Conservation (phyloP, 495 filamentous ascomycete species). For the Penicillium antarcticum region DNA sequence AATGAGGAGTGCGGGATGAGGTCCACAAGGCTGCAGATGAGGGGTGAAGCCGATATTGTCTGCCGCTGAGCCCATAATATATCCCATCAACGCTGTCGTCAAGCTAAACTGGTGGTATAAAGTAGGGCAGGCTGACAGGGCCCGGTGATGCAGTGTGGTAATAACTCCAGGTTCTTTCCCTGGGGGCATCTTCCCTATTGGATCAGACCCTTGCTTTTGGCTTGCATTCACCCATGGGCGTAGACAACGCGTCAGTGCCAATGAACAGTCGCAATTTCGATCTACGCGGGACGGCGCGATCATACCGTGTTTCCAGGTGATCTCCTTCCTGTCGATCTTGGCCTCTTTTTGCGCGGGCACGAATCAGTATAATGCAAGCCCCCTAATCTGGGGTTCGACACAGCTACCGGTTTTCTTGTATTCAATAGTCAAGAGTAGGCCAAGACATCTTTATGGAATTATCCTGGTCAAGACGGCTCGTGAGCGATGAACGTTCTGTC, state of each 20-base stretch:
- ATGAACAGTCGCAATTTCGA: not conserved
- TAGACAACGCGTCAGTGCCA: constrained; percentile 4
- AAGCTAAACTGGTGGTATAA: not conserved
- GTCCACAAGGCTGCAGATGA: constrained; percentile 9
- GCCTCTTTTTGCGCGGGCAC: constrained; percentile 5
- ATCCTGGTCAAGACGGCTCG: not conserved
- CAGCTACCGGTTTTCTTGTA: not conserved
- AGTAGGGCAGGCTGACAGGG: constrained; percentile 23
- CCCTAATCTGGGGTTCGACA: not conserved
- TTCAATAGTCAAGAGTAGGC: not conserved
- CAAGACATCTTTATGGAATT: not conserved
- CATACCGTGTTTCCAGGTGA: constrained; percentile 22
- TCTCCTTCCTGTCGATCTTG: constrained; percentile 10
- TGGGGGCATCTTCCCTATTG: constrained; percentile 2
- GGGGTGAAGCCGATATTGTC: not conserved
- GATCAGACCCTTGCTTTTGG: not conserved
- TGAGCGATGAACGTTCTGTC: not conserved
- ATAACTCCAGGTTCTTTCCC: constrained; percentile 6
- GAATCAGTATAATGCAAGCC: not conserved
- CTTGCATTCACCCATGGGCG: constrained; percentile 14
- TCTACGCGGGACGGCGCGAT: constrained; percentile 11
- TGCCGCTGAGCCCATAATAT: constrained; percentile 9
- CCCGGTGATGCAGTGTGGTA: constrained; percentile 20
- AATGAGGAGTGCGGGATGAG: constrained; percentile 2
- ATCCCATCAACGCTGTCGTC: not conserved